Evolutionary conservation across 108 stramenopile genomes (phyloP).

Genomic region (Fistulifera pelliculosa): DNA sequence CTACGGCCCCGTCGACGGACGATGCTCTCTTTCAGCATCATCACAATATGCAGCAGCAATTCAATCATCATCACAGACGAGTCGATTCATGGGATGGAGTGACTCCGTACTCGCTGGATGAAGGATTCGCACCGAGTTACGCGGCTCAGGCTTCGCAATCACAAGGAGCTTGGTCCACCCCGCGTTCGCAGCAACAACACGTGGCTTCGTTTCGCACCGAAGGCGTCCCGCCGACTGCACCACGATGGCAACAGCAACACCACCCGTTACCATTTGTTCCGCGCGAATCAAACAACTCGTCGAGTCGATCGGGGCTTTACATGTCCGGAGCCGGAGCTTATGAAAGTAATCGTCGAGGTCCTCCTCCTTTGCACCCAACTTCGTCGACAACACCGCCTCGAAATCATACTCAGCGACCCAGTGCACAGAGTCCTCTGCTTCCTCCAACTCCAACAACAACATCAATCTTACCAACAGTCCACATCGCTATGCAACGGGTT

Average conservation of each 20-base stretch:
- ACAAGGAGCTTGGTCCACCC: constrained; percentile 1
- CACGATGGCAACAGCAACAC: constrained; percentile 4
- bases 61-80: not conserved
- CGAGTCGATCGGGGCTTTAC: not conserved
- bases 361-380: not conserved
- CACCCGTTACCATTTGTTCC: constrained; percentile 1
- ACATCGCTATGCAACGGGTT: constrained; percentile 12
- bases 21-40: not conserved
- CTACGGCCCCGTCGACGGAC: constrained; percentile 43
- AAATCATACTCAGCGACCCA: not conserved
- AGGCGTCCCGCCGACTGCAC: not conserved
- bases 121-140: not conserved
- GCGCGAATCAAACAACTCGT: not conserved
- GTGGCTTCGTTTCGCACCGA: constrained; percentile 14
- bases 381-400: not conserved
- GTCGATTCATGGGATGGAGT: constrained; percentile 8
- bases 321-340: not conserved
- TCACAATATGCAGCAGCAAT: not conserved
- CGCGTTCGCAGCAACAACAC: constrained; percentile 19
- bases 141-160: not conserved
- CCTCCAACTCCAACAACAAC: not conserved
- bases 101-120: constrained; percentile 1
- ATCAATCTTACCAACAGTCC: not conserved
- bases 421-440: not conserved
- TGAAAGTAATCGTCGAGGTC: not conserved